Evolutionary conservation across 139 green algal species (phyloP), one percentile per base, ranked within the genome.

Genomic region (Chlorella sp.): DNA sequence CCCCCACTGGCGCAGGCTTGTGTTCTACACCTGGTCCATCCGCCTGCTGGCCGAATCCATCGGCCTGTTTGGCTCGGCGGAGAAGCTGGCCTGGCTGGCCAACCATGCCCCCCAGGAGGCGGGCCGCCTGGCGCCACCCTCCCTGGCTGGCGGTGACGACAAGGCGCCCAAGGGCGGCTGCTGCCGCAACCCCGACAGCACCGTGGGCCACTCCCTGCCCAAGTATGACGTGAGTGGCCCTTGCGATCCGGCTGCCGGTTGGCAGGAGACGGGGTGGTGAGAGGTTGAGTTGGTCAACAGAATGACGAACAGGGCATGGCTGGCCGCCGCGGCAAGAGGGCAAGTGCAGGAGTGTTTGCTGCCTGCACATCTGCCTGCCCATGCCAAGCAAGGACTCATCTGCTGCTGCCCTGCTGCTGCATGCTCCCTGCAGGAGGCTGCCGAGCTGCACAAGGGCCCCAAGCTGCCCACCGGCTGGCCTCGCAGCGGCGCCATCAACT

Each of bases 1-100:
- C 24, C 28, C 41, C 26, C 43, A 28, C 43, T 30, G 28, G 44
- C 91, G 93, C 88, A 84, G 93, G 76, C 88, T 94, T 44, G 90
- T 94, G 67, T 94, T 94, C 85, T 94, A 93, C 90, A 94, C 91
- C 72, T 78, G 72, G 90, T 89, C 91, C 46, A 89, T 94, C 68
- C 90, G 92, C 48, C 89, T 91, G 56, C 83, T 91, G 40, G 90
- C 92, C 28, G 92, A 94, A 76, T 86, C 84, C 2, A 90, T 94
- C 58, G 90, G 85, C 56, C 91, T 94, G 89, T 93, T 90, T 86
- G 90, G 91, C 62, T 89, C 92, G 4, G 89, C 92, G 19, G 92
- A 94, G 89, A 90, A 91, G 51, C 70, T 94, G 19, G 83, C 92
- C 24, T 93, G 80, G 85, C 83, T 92, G 58, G 85, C 90, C 30